phyloP scores from a whole-genome alignment of 106 monocot species.

The Amphibolis antarctica region DNA sequence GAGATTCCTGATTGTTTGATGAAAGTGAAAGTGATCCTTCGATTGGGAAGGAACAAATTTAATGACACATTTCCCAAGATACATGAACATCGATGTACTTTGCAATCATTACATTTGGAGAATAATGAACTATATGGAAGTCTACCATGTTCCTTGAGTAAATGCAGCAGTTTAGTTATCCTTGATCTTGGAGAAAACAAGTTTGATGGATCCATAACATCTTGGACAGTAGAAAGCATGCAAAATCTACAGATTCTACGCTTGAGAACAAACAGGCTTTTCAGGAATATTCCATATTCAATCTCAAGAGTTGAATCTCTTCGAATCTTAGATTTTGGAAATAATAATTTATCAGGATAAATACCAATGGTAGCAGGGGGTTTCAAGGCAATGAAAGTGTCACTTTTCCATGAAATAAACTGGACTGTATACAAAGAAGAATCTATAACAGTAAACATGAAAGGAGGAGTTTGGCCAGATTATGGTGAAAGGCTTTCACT shows the following conservation, averaged over 20 bases:
- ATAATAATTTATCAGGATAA: constrained; percentile 19
- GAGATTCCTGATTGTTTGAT: background rate
- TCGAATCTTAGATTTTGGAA: constrained; percentile 21
- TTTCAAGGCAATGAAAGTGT: constrained; percentile 12
- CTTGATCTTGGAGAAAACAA: constrained; percentile 9
- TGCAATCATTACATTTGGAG: background rate
- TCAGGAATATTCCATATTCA: background rate
- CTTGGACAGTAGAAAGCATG: constrained; percentile 2
- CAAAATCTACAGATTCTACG: background rate
- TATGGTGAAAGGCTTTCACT: background rate
- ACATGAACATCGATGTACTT: background rate
- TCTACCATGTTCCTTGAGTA: background rate
- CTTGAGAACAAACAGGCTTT: background rate
- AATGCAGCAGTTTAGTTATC: background rate
- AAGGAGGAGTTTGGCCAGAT: background rate
- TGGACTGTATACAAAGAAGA: background rate
- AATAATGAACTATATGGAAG: background rate
- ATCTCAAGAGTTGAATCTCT: constrained; percentile 1
- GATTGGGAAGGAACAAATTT: constrained; percentile 4
- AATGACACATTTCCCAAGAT: constrained; percentile 1
- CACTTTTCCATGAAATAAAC: background rate
- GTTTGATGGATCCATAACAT: constrained; percentile 1
- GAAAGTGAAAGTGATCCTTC: background rate
- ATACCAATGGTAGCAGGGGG: constrained; percentile 6
- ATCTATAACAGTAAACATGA: constrained; percentile 3